A percentile compares a stretch with the other conserved stretches of the same genome.
Conservation (phyloP, 2,329 filamentous ascomycete species). For the Pseudogymnoascus sp. region DNA sequence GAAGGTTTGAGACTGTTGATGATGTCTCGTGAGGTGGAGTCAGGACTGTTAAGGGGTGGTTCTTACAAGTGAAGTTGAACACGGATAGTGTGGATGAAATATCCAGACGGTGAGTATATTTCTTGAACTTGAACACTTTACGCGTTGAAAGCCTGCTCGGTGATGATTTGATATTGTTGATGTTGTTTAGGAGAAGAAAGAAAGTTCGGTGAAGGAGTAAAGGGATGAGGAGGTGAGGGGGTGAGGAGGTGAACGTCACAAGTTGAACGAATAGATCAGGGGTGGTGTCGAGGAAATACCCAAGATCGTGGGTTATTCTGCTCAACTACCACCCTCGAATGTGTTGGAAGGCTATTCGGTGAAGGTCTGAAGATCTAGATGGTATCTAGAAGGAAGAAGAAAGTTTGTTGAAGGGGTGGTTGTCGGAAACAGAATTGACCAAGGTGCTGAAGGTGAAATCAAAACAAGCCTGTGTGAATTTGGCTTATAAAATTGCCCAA, state of each 20-base stretch:
- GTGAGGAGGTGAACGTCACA: neutral
- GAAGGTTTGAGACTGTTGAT: neutral
- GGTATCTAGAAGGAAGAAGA: neutral
- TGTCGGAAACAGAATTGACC: neutral
- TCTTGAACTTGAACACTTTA: no score
- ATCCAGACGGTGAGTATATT: neutral
- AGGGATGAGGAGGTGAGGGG: neutral
- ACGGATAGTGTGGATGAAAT: neutral
- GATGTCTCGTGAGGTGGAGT: neutral
- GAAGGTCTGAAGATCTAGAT: neutral
- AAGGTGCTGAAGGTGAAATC: conserved; percentile 1
- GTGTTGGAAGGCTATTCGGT: neutral
- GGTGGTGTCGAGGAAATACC: neutral
- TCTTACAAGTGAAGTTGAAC: neutral
- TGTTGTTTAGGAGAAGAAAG: neutral
- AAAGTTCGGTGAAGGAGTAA: neutral
- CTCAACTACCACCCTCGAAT: neutral
- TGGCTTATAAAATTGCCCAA: neutral
- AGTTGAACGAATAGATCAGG: neutral
- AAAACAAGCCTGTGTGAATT: neutral
- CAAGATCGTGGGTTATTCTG: neutral
- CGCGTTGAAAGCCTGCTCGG: neutral
- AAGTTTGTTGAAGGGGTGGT: neutral
- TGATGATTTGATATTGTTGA: neutral
- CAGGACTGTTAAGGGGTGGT: neutral